phyloP scores from a whole-genome alignment of 176 grass and related monocot species.

The Zizania latifolia region DNA sequence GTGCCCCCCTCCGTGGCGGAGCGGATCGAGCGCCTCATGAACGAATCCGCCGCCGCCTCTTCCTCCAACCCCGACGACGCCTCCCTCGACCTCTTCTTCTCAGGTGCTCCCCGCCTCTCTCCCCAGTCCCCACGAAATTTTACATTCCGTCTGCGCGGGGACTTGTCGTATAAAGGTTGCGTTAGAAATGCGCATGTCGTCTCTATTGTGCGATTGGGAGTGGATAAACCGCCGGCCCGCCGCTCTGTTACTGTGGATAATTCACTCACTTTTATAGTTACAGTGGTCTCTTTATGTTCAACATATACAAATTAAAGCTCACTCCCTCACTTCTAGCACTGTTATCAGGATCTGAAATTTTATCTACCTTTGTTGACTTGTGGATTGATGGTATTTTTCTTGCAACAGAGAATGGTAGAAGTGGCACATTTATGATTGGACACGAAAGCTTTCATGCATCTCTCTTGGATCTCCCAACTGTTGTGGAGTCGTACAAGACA shows the following conservation, averaged over 20 bases:
- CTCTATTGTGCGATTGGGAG: neutral
- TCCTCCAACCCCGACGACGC: conserved; percentile 51
- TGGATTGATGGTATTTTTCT: conserved; percentile 21
- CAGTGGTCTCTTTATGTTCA: neutral
- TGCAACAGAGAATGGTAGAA: conserved; percentile 81
- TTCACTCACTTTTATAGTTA: neutral
- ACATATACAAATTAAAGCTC: neutral
- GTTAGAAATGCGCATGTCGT: neutral
- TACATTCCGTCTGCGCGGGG: neutral
- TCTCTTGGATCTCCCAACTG: conserved; percentile 78
- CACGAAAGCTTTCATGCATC: conserved; percentile 66
- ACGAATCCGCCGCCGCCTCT: conserved; percentile 50
- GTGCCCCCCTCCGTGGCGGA: conserved; percentile 69
- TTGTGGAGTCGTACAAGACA: conserved; percentile 89
- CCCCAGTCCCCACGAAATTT: neutral
- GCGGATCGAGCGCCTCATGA: conserved; percentile 73
- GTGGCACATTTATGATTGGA: conserved; percentile 83
- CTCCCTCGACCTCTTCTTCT: conserved; percentile 79
- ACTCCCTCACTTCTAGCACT: neutral
- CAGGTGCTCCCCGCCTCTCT: conserved; percentile 29
- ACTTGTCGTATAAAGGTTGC: too few relatives aligned
- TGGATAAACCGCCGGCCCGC: too few relatives aligned
- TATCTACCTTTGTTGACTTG: neutral
- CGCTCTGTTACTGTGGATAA: too few relatives aligned
- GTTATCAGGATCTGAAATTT: neutral